Evolutionary conservation across 108 stramenopile species (phyloP).

Genomic region (Thalassiosira profunda): DNA sequence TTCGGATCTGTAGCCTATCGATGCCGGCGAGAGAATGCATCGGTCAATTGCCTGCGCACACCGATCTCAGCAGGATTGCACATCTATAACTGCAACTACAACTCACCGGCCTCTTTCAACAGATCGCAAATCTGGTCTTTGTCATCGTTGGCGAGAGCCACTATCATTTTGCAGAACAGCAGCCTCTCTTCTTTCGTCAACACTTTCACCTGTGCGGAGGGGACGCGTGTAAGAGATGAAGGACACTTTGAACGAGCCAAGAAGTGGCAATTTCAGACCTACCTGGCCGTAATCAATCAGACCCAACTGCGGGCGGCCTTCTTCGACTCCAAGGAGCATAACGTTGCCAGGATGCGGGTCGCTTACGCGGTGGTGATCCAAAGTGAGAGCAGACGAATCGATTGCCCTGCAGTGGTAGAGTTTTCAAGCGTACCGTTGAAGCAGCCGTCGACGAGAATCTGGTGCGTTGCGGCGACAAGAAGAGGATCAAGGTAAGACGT

Average conservation of each 20-base stretch:
- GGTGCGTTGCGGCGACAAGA: too few relatives aligned
- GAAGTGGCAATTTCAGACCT: too few relatives aligned
- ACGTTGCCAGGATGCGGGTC: conserved; percentile 78
- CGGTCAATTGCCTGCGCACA: not conserved
- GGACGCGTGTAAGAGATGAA: too few relatives aligned
- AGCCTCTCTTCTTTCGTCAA: conserved; percentile 68
- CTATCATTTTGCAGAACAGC: conserved; percentile 68
- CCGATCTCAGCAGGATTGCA: not conserved
- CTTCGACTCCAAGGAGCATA: conserved; percentile 63
- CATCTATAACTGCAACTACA: conserved; percentile 8
- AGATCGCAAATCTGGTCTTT: conserved; percentile 52
- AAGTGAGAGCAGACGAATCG: too few relatives aligned
- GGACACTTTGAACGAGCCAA: too few relatives aligned
- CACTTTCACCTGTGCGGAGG: too few relatives aligned
- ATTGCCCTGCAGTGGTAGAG: too few relatives aligned
- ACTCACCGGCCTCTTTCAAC: conserved; percentile 74
- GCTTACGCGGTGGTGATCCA: too few relatives aligned
- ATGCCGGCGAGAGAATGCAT: not conserved
- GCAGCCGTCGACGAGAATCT: conserved; percentile 68
- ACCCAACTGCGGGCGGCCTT: conserved; percentile 74
- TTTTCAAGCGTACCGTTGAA: too few relatives aligned
- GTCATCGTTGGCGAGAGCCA: conserved; percentile 82
- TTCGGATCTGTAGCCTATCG: conserved; percentile 56
- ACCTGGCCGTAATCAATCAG: conserved; percentile 91
- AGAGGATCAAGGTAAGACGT: too few relatives aligned